Evolutionary conservation across 495 filamentous ascomycete species (phyloP).

Genomic region (Xylaria venustula): DNA sequence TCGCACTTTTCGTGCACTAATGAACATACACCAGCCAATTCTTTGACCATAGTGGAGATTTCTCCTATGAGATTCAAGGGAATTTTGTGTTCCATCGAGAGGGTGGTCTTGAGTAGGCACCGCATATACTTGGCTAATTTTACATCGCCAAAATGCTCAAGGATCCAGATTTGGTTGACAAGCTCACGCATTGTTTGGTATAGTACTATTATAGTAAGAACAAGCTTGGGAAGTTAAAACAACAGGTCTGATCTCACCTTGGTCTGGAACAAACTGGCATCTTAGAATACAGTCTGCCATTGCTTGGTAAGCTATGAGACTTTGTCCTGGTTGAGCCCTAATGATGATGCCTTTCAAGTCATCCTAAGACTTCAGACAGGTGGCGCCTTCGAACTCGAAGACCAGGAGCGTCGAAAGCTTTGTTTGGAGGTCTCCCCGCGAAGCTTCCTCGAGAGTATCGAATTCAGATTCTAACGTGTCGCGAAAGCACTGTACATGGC

Average conservation of each 20-base stretch:
- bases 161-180: conserved; percentile 60
- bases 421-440: conserved; percentile 50
- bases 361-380: conserved; percentile 66
- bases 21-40: conserved; percentile 38
- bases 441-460: conserved; percentile 40
- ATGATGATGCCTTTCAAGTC: conserved; percentile 60
- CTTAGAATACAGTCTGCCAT: conserved; percentile 63
- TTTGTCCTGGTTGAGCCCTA: conserved; percentile 41
- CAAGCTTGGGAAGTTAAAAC: neutral
- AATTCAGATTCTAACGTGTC: conserved; percentile 34
- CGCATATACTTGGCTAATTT: conserved; percentile 70
- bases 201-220: conserved; percentile 32
- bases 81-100: conserved; percentile 42
- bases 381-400: conserved; percentile 75
- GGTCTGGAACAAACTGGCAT: conserved; percentile 46
- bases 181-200: conserved; percentile 57
- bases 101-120: conserved; percentile 65
- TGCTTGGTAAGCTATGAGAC: conserved; percentile 40
- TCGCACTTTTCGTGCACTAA: neutral
- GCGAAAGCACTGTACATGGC: conserved; percentile 57
- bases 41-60: conserved; percentile 48
- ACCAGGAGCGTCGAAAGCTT: conserved; percentile 65
- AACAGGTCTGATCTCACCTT: conserved; percentile 33
- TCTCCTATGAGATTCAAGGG: conserved; percentile 60
- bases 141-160: conserved; percentile 48